These are phyloP conservation scores for Lachnellula hyalina DNA, from an alignment of 2,329 filamentous ascomycete species.

Conservation along the genomic window DNA sequence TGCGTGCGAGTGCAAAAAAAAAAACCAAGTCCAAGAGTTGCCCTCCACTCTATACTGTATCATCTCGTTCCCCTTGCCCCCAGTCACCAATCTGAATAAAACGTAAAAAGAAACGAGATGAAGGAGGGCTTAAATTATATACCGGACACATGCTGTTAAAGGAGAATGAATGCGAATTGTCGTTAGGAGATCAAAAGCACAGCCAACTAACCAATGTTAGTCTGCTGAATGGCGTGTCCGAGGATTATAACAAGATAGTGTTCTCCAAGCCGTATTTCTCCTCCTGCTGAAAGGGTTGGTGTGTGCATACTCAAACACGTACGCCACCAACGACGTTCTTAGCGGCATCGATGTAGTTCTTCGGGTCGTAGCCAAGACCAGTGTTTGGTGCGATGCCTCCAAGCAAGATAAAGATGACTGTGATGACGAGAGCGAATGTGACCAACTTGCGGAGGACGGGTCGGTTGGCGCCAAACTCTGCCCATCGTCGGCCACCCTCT, in stretches of 20 bases:
- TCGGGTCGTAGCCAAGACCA: slow-evolving; percentile 48
- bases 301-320: background rate
- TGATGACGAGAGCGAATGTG: slow-evolving; percentile 57
- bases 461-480: slow-evolving; percentile 73
- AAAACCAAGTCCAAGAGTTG: background rate
- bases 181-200: background rate
- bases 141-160: background rate
- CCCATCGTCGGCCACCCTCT: slow-evolving; percentile 72
- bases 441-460: slow-evolving; percentile 75
- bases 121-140: background rate
- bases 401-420: slow-evolving; percentile 66
- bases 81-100: background rate
- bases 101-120: background rate
- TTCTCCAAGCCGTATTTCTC: slow-evolving; percentile 1
- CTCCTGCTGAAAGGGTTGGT: background rate
- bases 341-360: slow-evolving; percentile 26
- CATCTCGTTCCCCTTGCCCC: background rate
- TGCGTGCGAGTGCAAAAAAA: background rate
- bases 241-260: slow-evolving; percentile 4
- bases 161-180: background rate
- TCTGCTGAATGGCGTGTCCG: background rate
- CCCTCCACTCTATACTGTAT: background rate
- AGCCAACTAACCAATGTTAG: background rate
- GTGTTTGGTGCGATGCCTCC: slow-evolving; percentile 60
- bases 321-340: slow-evolving; percentile 23